Evolutionary conservation across 805 yeast genomes (phyloP).

Genomic region (Saturnispora bothae): DNA sequence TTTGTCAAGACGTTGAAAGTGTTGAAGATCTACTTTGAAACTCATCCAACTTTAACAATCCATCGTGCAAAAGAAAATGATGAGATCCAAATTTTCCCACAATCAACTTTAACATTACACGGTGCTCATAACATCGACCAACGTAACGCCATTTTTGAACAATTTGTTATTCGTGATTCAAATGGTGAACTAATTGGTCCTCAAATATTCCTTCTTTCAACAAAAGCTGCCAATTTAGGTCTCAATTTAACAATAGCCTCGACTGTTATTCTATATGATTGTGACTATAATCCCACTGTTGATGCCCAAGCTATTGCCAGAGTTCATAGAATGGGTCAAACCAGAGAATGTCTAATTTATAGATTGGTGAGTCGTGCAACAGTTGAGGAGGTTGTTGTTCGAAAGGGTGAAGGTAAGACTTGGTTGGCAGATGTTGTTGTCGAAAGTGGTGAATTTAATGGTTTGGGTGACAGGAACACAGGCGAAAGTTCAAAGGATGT

Average conservation of each 20-base stretch:
- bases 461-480: conserved; percentile 6
- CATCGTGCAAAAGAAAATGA: neutral
- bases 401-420: conserved; percentile 72
- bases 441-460: conserved; percentile 49
- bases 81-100: conserved; percentile 30
- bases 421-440: conserved; percentile 68
- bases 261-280: conserved; percentile 80
- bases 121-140: conserved; percentile 61
- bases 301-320: conserved; percentile 95
- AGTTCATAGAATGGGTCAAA: conserved; percentile 89
- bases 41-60: conserved; percentile 13
- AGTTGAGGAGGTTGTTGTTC: conserved; percentile 71
- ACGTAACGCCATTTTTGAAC: conserved; percentile 51
- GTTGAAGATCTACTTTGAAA: conserved; percentile 59
- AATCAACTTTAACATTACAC: conserved; percentile 30
- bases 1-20: conserved; percentile 83
- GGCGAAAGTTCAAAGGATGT: neutral
- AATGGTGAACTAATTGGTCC: conserved; percentile 17
- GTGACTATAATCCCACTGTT: conserved; percentile 97
- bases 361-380: conserved; percentile 70
- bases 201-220: conserved; percentile 64
- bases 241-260: conserved; percentile 81
- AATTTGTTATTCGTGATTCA: conserved; percentile 29
- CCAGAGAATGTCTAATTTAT: conserved; percentile 69
- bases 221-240: conserved; percentile 94